phyloP scores from a whole-genome alignment of 768 basidiomycete species.

The Lentinula guzmanii region DNA sequence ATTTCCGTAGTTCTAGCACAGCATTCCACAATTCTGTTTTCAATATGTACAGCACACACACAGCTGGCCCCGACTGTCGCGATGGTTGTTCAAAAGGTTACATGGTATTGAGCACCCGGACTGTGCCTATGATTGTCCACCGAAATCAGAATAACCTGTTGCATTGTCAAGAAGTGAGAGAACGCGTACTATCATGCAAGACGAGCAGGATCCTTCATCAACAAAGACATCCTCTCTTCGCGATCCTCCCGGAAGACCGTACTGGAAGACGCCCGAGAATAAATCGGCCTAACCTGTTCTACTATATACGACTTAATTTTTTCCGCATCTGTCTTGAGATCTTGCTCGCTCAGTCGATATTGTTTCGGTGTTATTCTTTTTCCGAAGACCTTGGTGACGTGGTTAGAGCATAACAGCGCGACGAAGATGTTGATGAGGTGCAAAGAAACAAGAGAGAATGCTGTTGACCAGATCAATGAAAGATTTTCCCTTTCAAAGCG shows the following conservation, averaged over 20 bases:
- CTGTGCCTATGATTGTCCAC: neutral
- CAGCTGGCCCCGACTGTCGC: neutral
- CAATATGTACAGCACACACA: neutral
- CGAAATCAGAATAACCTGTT: neutral
- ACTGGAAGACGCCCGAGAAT: conserved; percentile 17
- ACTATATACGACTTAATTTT: conserved; percentile 16
- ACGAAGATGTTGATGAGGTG: conserved; percentile 56
- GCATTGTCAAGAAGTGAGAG: no score
- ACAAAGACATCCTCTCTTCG: conserved; percentile 9
- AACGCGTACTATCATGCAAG: no score
- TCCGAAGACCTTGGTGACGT: conserved; percentile 56
- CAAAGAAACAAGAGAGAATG: conserved; percentile 52
- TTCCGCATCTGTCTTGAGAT: conserved; percentile 37
- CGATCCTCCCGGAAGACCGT: conserved; percentile 18
- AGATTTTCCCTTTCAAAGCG: conserved; percentile 47
- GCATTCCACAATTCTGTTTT: neutral
- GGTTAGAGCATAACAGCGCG: conserved; percentile 63
- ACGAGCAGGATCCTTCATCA: neutral
- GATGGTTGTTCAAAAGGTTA: no score
- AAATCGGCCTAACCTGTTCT: conserved; percentile 12
- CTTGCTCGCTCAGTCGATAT: conserved; percentile 48
- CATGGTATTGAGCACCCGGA: no score
- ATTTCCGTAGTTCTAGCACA: neutral
- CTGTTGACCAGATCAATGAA: conserved; percentile 37
- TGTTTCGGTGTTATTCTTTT: conserved; percentile 55